A percentile compares a stretch with the other conserved stretches of the same genome.
Conservation (phyloP, 331 rosid species). For the Prunus yedoensis region DNA sequence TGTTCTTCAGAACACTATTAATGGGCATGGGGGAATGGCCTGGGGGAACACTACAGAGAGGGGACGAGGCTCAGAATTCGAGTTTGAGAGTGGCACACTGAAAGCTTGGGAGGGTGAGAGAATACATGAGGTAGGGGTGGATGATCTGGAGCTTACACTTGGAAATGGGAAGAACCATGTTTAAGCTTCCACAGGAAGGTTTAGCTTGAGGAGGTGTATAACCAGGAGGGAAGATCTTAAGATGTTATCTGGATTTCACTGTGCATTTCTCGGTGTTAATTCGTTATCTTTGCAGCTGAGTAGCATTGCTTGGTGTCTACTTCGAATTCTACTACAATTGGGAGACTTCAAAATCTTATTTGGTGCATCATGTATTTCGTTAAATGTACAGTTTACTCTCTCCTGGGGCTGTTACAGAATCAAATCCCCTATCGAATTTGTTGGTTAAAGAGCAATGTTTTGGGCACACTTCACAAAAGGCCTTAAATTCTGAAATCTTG, state of each 20-base stretch:
- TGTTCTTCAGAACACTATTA: constrained; percentile 40
- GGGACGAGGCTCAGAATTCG: constrained; percentile 72
- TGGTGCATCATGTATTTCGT: constrained; percentile 37
- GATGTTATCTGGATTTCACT: constrained; percentile 22
- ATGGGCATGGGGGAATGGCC: constrained; percentile 47
- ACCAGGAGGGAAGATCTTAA: constrained; percentile 12
- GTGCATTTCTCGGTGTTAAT: constrained; percentile 25
- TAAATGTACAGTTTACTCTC: constrained; percentile 48
- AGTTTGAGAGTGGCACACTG: constrained; percentile 82
- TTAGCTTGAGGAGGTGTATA: constrained; percentile 27
- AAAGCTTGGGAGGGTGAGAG: constrained; percentile 98
- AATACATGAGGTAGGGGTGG: constrained; percentile 89
- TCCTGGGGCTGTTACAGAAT: constrained; percentile 40
- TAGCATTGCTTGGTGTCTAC: constrained; percentile 32
- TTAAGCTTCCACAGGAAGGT: constrained; percentile 26
- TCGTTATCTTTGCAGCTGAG: constrained; percentile 25
- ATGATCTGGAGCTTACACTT: constrained; percentile 89
- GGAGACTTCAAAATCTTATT: constrained; percentile 35
- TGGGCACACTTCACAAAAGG: constrained; percentile 24
- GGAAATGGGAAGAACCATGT: constrained; percentile 66
- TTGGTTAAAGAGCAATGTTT: constrained; percentile 35
- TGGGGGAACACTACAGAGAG: constrained; percentile 59
- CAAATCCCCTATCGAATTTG: constrained; percentile 37
- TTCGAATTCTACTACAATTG: constrained; percentile 25
- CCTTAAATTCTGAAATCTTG: constrained; percentile 23